Conservation (phyloP, 768 basidiomycete species). For the Kwoniella bestiolae region DNA sequence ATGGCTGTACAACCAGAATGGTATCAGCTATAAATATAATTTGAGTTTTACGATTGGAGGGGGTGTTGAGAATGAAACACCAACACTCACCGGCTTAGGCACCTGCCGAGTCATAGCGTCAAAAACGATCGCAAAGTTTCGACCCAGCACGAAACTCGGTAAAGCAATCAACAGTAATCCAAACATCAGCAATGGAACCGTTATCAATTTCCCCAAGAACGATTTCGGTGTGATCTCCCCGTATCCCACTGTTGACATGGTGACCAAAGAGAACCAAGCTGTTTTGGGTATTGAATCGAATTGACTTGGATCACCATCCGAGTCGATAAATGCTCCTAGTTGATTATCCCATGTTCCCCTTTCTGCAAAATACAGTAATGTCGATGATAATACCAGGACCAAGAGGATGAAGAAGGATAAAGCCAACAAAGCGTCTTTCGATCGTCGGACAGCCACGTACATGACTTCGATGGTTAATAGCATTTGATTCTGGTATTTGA, state of each 20-base stretch:
- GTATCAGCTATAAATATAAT: too few species aligned
- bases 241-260: constrained; percentile 88
- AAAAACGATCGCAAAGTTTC: constrained; percentile 90
- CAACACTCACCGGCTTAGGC: constrained; percentile 28
- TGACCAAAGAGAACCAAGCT: constrained; percentile 67
- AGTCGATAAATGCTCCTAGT: constrained; percentile 78
- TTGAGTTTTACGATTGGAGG: too few species aligned
- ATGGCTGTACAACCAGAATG: neutral
- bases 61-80: too few species aligned
- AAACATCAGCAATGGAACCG: constrained; percentile 82
- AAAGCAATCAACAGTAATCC: constrained; percentile 86
- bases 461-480: constrained; percentile 67
- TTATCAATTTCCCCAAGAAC: constrained; percentile 81
- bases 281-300: constrained; percentile 72
- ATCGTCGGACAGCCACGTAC: constrained; percentile 83
- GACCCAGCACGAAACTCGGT: constrained; percentile 86
- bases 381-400: constrained; percentile 85
- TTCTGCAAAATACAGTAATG: constrained; percentile 87
- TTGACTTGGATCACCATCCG: constrained; percentile 65
- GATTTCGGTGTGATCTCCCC: constrained; percentile 90
- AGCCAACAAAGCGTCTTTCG: constrained; percentile 82
- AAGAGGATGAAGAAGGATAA: constrained; percentile 87
- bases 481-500: constrained; percentile 66
- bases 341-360: constrained; percentile 85
- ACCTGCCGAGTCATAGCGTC: constrained; percentile 67